Percentiles rank a stretch among this genome's conserved stretches.
Conservation (phyloP, 345 rosid species). For the Syzygium grande region DNA sequence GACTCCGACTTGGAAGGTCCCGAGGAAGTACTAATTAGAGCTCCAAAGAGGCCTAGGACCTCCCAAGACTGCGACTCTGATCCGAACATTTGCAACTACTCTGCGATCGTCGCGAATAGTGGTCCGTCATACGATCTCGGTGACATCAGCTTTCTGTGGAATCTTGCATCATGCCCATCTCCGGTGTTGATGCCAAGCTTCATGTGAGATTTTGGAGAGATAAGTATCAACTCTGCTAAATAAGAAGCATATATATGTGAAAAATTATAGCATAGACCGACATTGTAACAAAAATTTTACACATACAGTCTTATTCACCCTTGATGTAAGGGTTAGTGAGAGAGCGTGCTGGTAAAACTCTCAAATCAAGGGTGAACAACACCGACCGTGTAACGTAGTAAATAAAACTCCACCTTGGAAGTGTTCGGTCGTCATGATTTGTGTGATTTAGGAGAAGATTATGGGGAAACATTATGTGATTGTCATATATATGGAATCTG, state of each 20-base stretch:
- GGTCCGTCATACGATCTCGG: neutral
- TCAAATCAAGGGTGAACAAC: neutral
- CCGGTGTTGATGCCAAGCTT: neutral
- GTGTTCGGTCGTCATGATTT: neutral
- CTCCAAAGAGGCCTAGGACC: neutral
- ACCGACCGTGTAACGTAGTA: neutral
- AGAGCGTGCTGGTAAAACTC: neutral
- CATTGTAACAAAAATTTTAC: neutral
- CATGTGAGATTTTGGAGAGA: neutral
- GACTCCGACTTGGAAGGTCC: neutral
- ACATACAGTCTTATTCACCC: neutral
- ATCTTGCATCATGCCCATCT: neutral
- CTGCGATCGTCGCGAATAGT: neutral
- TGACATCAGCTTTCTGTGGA: neutral
- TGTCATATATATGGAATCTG: neutral
- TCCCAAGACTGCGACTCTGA: neutral
- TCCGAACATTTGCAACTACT: neutral
- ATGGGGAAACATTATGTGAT: neutral
- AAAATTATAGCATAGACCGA: neutral
- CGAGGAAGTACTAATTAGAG: neutral
- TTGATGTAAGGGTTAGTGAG: neutral
- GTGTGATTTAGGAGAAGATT: neutral
- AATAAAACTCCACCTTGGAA: neutral
- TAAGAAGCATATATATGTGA: neutral
- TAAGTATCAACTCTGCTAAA: neutral